Percentiles rank a stretch among this genome's conserved stretches.
Conservation (phyloP, 1,284 basidiomycete species). For the Wallemia hederae region DNA sequence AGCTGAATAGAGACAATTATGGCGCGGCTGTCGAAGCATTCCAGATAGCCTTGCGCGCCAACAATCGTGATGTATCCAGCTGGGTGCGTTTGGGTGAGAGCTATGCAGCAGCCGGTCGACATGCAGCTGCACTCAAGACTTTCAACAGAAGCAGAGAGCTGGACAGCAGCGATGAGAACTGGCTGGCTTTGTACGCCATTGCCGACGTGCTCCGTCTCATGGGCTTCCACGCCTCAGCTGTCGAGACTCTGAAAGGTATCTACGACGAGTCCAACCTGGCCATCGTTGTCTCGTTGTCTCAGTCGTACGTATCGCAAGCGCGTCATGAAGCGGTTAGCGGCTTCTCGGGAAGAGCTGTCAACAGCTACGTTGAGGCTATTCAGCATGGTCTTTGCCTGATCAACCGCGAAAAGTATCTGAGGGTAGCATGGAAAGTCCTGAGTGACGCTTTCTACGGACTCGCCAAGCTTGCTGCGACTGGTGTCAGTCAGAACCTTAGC, state of each 20-base stretch:
- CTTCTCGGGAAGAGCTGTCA: conserved; percentile 41
- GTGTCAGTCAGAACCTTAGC: not conserved
- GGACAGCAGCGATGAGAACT: conserved; percentile 27
- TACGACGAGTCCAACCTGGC: conserved; percentile 30
- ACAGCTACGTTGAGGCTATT: conserved; percentile 35
- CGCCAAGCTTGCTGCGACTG: conserved; percentile 3
- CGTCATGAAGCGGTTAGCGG: conserved; percentile 33
- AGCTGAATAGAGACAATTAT: conserved; percentile 49
- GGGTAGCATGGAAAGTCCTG: conserved; percentile 59
- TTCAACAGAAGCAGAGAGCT: conserved; percentile 43
- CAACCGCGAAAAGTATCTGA: conserved; percentile 19
- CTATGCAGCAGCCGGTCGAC: conserved; percentile 59
- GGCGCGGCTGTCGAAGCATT: conserved; percentile 52
- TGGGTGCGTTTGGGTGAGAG: conserved; percentile 84
- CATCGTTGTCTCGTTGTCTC: conserved; percentile 40
- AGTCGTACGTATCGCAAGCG: conserved; percentile 43
- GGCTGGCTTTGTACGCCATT: conserved; percentile 59
- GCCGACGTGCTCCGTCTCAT: conserved; percentile 60
- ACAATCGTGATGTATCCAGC: conserved; percentile 40
- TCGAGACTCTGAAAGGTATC: conserved; percentile 34
- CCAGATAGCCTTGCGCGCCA: conserved; percentile 59
- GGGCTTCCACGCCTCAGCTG: conserved; percentile 43
- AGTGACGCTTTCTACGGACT: conserved; percentile 39
- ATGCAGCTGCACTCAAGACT: conserved; percentile 68
- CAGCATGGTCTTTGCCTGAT: conserved; percentile 28